phyloP scores from a whole-genome alignment of 768 basidiomycete genomes.

The Tephrocybe sp. region DNA sequence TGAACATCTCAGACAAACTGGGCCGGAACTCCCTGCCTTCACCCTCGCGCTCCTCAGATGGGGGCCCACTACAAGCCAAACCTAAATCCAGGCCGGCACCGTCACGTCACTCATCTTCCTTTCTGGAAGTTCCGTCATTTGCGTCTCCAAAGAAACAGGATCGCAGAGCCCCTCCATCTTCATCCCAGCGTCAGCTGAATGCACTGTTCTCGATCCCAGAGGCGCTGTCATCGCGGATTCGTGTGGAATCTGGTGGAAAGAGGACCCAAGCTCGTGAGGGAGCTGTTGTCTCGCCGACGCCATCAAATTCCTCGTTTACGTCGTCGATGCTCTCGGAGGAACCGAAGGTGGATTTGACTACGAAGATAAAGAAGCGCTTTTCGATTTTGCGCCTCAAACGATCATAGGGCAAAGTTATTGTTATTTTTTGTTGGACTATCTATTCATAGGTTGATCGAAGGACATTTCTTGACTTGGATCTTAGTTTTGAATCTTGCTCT shows the following conservation, averaged over 20 bases:
- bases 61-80: background rate
- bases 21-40: background rate
- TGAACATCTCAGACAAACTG: slow-evolving; percentile 4
- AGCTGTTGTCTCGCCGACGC: background rate
- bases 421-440: background rate
- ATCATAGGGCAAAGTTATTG: slow-evolving; percentile 3
- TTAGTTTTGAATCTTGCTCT: too few relatives aligned
- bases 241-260: slow-evolving; percentile 5
- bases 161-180: background rate
- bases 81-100: background rate
- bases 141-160: background rate
- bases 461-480: too few relatives aligned
- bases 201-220: slow-evolving; percentile 14
- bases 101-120: slow-evolving; percentile 6
- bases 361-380: slow-evolving; percentile 19
- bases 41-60: background rate
- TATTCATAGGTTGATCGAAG: background rate
- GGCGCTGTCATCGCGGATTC: slow-evolving; percentile 15
- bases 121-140: slow-evolving; percentile 12
- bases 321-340: slow-evolving; percentile 6
- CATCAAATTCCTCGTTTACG: slow-evolving; percentile 3
- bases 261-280: background rate
- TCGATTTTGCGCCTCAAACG: slow-evolving; percentile 13
- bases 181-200: slow-evolving; percentile 9
- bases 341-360: slow-evolving; percentile 5